These are phyloP conservation scores for Daldinia decipiens DNA, from an alignment of 495 filamentous ascomycete genomes.

Conservation along the genomic window DNA sequence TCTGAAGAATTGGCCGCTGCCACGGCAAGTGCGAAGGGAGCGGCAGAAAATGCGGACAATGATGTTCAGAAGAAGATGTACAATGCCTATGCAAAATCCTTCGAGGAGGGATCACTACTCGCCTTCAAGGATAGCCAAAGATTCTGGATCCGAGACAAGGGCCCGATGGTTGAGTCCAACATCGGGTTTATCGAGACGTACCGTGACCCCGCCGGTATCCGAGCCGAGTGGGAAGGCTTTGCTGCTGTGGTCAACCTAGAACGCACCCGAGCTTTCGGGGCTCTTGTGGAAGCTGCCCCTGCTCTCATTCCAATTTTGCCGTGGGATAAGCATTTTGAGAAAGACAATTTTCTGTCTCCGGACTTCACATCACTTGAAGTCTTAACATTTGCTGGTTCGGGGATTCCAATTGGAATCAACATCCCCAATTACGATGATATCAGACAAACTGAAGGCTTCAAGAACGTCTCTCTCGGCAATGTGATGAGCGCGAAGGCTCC, in stretches of 20 bases:
- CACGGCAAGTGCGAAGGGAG: slow-evolving; percentile 73
- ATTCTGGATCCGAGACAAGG: slow-evolving; percentile 91
- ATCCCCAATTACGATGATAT: slow-evolving; percentile 95
- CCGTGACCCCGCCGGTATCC: slow-evolving; percentile 88
- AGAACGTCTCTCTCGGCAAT: slow-evolving; percentile 94
- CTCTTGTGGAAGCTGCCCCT: slow-evolving; percentile 82
- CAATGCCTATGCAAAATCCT: slow-evolving; percentile 83
- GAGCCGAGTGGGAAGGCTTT: slow-evolving; percentile 98
- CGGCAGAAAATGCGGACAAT: slow-evolving; percentile 80
- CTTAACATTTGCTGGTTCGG: slow-evolving; percentile 71
- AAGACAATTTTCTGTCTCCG: slow-evolving; percentile 91
- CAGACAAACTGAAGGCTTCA: slow-evolving; percentile 93
- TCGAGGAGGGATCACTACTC: slow-evolving; percentile 82
- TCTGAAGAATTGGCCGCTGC: slow-evolving; percentile 82
- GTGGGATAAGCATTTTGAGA: slow-evolving; percentile 90
- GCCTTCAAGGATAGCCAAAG: slow-evolving; percentile 92
- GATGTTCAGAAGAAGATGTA: slow-evolving; percentile 88
- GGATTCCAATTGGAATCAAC: slow-evolving; percentile 82
- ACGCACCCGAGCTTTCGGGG: slow-evolving; percentile 88
- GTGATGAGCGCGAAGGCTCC: slow-evolving; percentile 89
- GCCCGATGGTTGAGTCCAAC: slow-evolving; percentile 88
- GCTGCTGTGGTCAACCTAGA: slow-evolving; percentile 81
- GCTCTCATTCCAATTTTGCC: slow-evolving; percentile 87
- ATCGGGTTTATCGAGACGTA: slow-evolving; percentile 98
- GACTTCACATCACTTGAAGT: slow-evolving; percentile 93